Evolutionary conservation across 2,329 filamentous ascomycete genomes (phyloP).

Genomic region (Cercospora zeae-maydis): DNA sequence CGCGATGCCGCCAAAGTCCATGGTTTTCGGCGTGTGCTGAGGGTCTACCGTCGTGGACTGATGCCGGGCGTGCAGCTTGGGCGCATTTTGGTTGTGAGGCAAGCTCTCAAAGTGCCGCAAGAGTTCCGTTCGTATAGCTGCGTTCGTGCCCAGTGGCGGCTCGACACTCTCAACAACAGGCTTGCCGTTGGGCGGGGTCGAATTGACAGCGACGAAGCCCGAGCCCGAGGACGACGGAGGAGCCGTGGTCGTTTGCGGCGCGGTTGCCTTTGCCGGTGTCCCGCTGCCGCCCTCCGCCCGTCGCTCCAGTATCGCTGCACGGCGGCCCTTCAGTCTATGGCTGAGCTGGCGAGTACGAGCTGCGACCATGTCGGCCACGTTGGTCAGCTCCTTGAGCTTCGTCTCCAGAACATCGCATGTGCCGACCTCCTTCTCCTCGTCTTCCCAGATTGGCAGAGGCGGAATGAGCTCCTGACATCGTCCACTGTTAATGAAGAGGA

Average conservation of each 20-base stretch:
- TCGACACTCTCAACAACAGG: constrained; percentile 34
- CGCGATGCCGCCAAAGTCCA: constrained; percentile 2
- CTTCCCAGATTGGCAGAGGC: constrained; percentile 75
- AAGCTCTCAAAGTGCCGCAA: constrained; percentile 62
- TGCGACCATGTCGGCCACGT: constrained; percentile 70
- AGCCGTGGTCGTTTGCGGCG: constrained; percentile 33
- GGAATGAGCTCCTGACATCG: constrained; percentile 79
- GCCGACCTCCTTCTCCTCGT: constrained; percentile 79
- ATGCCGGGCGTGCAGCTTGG: constrained; percentile 27
- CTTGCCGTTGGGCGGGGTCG: constrained; percentile 28
- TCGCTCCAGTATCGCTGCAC: constrained; percentile 66
- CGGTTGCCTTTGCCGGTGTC: constrained; percentile 36
- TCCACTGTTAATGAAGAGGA: constrained; percentile 75
- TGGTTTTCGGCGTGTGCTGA: constrained; percentile 2
- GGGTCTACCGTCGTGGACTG: constrained; percentile 18
- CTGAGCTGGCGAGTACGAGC: constrained; percentile 73
- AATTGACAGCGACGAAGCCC: constrained; percentile 60
- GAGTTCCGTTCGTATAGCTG: constrained; percentile 56
- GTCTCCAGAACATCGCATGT: constrained; percentile 81
- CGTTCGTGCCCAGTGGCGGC: constrained; percentile 42
- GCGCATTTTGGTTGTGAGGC: constrained; percentile 47
- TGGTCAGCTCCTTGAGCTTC: constrained; percentile 71
- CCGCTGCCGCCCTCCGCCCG: constrained; percentile 45
- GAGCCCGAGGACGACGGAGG: constrained; percentile 25
- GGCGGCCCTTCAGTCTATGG: constrained; percentile 71